Evolutionary conservation across 441 rosid species (phyloP).

Genomic region (Adansonia madagascariensis): DNA sequence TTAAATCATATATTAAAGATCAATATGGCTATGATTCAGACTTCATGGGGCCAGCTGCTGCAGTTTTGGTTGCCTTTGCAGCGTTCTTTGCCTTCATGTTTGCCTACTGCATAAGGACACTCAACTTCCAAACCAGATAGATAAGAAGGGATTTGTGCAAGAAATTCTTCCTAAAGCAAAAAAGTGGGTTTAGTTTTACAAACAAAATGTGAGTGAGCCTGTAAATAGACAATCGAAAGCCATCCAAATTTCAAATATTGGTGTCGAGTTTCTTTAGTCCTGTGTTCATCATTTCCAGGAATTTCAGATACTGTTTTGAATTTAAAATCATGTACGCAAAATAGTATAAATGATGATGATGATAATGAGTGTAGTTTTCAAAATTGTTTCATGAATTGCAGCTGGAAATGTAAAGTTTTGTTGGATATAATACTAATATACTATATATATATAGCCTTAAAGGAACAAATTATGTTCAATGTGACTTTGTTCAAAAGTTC

Average conservation of each 20-base stretch:
- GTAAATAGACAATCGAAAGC: conserved; percentile 15
- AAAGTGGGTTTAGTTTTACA: background rate
- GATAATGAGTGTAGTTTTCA: conserved; percentile 3
- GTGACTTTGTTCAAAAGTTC: background rate
- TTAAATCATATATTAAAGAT: conserved; percentile 54
- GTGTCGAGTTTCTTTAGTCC: background rate
- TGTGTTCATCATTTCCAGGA: background rate
- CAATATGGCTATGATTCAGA: conserved; percentile 61
- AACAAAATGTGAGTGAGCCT: background rate
- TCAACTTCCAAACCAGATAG: conserved; percentile 84
- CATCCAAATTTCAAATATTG: background rate
- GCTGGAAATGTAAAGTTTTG: conserved; percentile 16
- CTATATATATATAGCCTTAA: background rate
- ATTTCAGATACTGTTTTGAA: background rate
- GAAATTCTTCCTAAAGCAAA: background rate
- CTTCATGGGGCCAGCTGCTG: conserved; percentile 82
- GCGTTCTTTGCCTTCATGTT: conserved; percentile 68
- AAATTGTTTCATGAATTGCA: background rate
- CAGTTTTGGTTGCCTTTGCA: conserved; percentile 64
- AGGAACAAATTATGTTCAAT: background rate
- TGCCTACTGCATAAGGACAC: conserved; percentile 69
- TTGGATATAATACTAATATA: background rate
- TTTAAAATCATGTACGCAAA: background rate
- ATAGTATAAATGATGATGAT: background rate
- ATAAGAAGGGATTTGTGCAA: conserved; percentile 30